Evolutionary conservation across 257 asterid species (phyloP).

Genomic region (Eucommia ulmoides): DNA sequence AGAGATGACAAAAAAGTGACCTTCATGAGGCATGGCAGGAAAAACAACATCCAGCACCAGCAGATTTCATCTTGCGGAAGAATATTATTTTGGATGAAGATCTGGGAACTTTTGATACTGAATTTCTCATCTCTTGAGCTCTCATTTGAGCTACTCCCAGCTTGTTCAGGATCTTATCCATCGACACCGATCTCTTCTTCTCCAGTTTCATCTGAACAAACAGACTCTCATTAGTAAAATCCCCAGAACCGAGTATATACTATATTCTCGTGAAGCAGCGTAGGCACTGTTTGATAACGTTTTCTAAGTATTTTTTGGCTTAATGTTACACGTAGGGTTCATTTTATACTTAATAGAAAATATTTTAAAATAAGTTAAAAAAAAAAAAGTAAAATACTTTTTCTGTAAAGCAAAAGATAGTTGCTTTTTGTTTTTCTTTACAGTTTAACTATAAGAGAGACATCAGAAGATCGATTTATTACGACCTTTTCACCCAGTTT

Average conservation of each 20-base stretch:
- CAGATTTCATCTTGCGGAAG: slow-evolving; percentile 13
- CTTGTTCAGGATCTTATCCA: slow-evolving; percentile 59
- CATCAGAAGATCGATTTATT: no score
- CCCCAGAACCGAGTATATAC: not conserved
- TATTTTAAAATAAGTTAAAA: no score
- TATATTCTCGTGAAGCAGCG: not conserved
- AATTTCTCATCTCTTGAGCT: slow-evolving; percentile 54
- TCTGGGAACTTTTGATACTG: slow-evolving; percentile 16
- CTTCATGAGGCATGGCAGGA: no score
- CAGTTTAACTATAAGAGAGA: no score
- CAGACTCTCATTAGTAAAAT: no score
- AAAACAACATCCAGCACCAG: no score
- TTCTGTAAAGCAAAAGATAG: no score
- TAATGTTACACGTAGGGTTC: not conserved
- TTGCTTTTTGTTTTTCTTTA: no score
- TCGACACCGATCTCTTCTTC: slow-evolving; percentile 52
- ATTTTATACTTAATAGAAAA: no score
- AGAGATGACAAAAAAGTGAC: no score
- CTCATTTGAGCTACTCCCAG: slow-evolving; percentile 39
- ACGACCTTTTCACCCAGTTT: no score
- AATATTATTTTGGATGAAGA: slow-evolving; percentile 12
- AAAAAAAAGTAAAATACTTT: no score
- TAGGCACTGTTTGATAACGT: not conserved
- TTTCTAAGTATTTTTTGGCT: not conserved
- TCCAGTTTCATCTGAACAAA: slow-evolving; percentile 55